Base-by-base conservation (phyloP, 139 green algal species). In the Closterium sp. region DNA sequence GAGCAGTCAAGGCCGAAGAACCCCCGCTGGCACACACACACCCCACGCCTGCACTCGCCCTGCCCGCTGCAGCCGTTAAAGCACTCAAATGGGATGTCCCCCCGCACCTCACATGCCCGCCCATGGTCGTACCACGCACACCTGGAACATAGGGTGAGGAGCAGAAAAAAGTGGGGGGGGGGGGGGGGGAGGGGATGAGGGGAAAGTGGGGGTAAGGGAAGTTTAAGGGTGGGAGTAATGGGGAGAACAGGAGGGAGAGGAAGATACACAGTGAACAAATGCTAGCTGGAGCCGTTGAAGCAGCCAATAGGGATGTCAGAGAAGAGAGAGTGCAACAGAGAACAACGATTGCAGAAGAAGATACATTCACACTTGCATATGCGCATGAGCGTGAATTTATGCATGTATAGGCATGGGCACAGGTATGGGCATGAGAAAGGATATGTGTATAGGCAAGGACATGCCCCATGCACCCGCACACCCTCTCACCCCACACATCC, bases 1-100 rank as follows among this genome's bases (percentile, higher is more conserved):
- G 90, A 89, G 92, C 92, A 94, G 50, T 94, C 92, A 17, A 94
- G 73, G 28, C 92, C 92, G 24, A 92, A 94, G 22, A 19, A 24
- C 19, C 92, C 92, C 11, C 42, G 42, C 30, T 90, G 29, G 92
- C 92, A 94, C 45, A 85, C n/a, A 89, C 92, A 94, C 32, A 94
- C 50, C 2, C 92, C 92, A 9, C 50, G 22, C 17, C 86, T 30
- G 89, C 92, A 94, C 29, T 89, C 24, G 29, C 92, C 92, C 27
- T 5, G 34, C 7, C 70, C 29, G 88, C 79, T 93, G 92, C 92
- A 94, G 88, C 4, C 30, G 86, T 92, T 92, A 31, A 88, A 90
- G 86, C 90, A 92, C 2, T 34, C 31, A 85, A 90, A 92, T 9
- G 86, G 86, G 9, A 92, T 0, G 88, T 91, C 30, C 27, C 88